Evolutionary conservation across 306 rosid species (phyloP), one percentile per base, ranked within the genome.

Genomic region (Vigna unguiculata): DNA sequence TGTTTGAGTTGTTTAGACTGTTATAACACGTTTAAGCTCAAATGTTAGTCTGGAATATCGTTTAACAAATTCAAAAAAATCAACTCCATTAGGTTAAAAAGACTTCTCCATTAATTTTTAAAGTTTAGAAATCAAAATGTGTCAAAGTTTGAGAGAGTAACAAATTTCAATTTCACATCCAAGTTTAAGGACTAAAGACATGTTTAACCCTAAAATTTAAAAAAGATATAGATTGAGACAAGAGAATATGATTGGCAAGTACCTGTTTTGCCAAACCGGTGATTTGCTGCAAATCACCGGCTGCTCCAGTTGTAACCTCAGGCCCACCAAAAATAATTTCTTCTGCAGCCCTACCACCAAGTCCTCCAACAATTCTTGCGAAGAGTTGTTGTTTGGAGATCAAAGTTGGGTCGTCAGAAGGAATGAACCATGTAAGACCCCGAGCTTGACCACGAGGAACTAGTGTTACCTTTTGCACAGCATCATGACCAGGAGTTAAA

Each of bases 341-440:
- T 86, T 96, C 99, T 1, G 99, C 97, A n/a, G 99, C 99, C 89
- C 98, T 87, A 66, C 99, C 99, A 72, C 99, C 97, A 22, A 92
- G 90, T 64, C 99, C 98, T 47, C 99, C 99, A 41, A 96, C 99
- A 73, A 96, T 87, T 89, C 99, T 91, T 34, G 99, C 99, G 76
- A 92, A 96, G 22, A 96, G 90, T 84, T 96, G 99, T 84, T 92
- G 99, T 91, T 82, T 96, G 45, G 99, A 96, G 89, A 96, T 92
- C 68, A 96, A 78, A 72, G 99, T 92, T 11, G 99, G 99, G 74
- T 96, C 99, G 54, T 96, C 99, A 0, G 87, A 63, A 71, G 99
- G 99, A 85, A 96, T 96, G 85, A 96, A 96, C 99, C 98, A 93
- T 22, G 99, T 96, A 61, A 96, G 98, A 77, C 99, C 99, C 58